Evolutionary conservation across 805 yeast species (phyloP).

Genomic region (Lachancea fermentati): DNA sequence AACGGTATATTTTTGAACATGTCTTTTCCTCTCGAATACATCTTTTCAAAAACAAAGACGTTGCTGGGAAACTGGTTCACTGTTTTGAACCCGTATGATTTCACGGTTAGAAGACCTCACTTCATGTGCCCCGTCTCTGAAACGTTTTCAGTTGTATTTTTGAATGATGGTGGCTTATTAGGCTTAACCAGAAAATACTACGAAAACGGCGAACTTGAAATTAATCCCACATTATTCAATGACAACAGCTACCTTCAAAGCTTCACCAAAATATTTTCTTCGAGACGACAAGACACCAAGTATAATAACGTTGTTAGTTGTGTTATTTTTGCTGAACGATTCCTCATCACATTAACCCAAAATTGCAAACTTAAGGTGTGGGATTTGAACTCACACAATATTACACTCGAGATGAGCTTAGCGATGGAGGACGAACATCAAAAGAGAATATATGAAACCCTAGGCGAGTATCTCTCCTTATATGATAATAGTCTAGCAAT

Average conservation of each 20-base stretch:
- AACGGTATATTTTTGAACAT: constrained; percentile 22
- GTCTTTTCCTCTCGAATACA: constrained; percentile 21
- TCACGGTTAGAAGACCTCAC: constrained; percentile 53
- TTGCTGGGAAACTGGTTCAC: constrained; percentile 49
- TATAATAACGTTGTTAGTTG: constrained; percentile 23
- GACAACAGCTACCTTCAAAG: constrained; percentile 45
- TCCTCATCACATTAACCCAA: constrained; percentile 25
- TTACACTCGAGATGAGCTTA: constrained; percentile 15
- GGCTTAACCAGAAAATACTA: constrained; percentile 36
- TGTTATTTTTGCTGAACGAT: constrained; percentile 15
- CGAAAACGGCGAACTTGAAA: constrained; percentile 15
- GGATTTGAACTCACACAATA: constrained; percentile 24
- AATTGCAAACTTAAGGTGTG: constrained; percentile 27
- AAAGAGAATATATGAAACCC: constrained; percentile 17
- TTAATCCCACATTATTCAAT: constrained; percentile 46
- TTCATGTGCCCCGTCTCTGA: constrained; percentile 43
- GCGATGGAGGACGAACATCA: constrained; percentile 8
- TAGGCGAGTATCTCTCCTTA: constrained; percentile 35
- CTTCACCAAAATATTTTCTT: constrained; percentile 27
- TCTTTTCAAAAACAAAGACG: constrained; percentile 10
- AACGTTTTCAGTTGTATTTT: constrained; percentile 46
- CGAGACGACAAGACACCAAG: constrained; percentile 9
- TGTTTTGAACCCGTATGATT: constrained; percentile 62
- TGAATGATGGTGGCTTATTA: constrained; percentile 74
- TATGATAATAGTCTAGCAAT: constrained; percentile 31